phyloP scores from a whole-genome alignment of 495 filamentous ascomycete species.

The Penicillium mononematosum region DNA sequence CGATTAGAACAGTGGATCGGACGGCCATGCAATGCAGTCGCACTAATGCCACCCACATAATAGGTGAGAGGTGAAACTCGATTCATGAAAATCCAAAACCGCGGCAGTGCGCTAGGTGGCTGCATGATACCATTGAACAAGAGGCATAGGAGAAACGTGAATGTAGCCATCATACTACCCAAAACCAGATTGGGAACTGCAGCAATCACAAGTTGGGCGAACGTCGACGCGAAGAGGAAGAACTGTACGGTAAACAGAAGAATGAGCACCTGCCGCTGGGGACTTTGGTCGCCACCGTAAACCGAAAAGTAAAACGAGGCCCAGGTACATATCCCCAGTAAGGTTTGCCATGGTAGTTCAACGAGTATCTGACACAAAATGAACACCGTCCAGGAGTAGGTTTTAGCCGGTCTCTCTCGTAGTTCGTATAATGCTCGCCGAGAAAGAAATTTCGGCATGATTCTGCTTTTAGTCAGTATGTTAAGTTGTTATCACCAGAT shows the following conservation, averaged over 20 bases:
- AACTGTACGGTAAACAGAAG: slow-evolving; percentile 48
- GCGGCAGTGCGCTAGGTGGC: slow-evolving; percentile 51
- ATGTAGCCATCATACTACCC: slow-evolving; percentile 46
- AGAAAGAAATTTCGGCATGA: slow-evolving; percentile 15
- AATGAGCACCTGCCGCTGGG: slow-evolving; percentile 49
- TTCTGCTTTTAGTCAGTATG: not conserved
- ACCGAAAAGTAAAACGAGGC: slow-evolving; percentile 5
- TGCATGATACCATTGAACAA: slow-evolving; percentile 58
- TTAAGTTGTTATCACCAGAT: too few species aligned
- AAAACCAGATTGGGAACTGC: slow-evolving; percentile 49
- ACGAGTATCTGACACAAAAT: slow-evolving; percentile 58
- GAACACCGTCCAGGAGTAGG: slow-evolving; percentile 64
- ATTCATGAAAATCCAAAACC: slow-evolving; percentile 74
- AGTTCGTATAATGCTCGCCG: slow-evolving; percentile 7
- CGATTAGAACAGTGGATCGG: slow-evolving; percentile 48
- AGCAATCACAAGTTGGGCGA: slow-evolving; percentile 54
- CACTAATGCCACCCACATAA: slow-evolving; percentile 54
- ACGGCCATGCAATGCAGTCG: slow-evolving; percentile 52
- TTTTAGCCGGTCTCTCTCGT: slow-evolving; percentile 51
- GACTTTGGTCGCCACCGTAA: slow-evolving; percentile 50
- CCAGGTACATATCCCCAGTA: slow-evolving; percentile 47
- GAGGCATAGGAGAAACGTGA: slow-evolving; percentile 51
- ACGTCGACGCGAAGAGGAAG: slow-evolving; percentile 51
- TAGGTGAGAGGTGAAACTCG: slow-evolving; percentile 64
- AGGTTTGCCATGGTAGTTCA: slow-evolving; percentile 63